A percentile compares a stretch with the other conserved stretches of the same genome.
phyloP scores from a whole-genome alignment of 768 basidiomycete species.

The Lentinula detonsa region DNA sequence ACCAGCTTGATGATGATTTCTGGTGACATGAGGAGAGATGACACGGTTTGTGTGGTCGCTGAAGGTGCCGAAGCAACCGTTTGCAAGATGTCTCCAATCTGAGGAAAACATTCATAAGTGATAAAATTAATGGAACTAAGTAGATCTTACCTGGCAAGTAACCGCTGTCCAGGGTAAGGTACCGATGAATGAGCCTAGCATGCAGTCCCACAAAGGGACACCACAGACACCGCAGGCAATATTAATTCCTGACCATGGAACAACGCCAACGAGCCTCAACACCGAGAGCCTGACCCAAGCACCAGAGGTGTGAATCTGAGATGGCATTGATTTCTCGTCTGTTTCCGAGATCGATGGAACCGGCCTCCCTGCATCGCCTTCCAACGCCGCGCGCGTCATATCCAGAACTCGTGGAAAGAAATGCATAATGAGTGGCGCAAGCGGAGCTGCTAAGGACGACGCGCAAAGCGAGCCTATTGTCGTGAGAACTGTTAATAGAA shows the following conservation, averaged over 20 bases:
- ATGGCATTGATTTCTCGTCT: slow-evolving; percentile 8
- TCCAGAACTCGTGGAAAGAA: slow-evolving; percentile 82
- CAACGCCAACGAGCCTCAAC: slow-evolving; percentile 85
- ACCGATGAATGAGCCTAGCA: slow-evolving; percentile 80
- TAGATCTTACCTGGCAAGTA: slow-evolving; percentile 68
- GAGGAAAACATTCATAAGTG: slow-evolving; percentile 8
- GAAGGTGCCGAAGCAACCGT: slow-evolving; percentile 71
- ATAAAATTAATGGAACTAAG: slow-evolving; percentile 1
- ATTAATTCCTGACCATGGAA: slow-evolving; percentile 97
- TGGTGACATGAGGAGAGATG: slow-evolving; percentile 79
- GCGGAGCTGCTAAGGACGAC: slow-evolving; percentile 73
- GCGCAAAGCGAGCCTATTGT: slow-evolving; percentile 82
- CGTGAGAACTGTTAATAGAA: slow-evolving; percentile 79
- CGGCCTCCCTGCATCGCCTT: slow-evolving; percentile 31
- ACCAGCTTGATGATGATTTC: slow-evolving; percentile 79
- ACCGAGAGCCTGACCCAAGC: slow-evolving; percentile 86
- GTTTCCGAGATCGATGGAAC: not conserved
- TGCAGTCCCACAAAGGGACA: slow-evolving; percentile 68
- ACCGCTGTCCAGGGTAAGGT: slow-evolving; percentile 88
- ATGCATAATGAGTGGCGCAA: slow-evolving; percentile 77
- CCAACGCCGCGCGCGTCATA: slow-evolving; percentile 76
- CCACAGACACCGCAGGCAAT: slow-evolving; percentile 92
- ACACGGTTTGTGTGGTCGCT: slow-evolving; percentile 71
- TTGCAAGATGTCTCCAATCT: slow-evolving; percentile 87
- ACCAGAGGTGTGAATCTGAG: slow-evolving; percentile 29